Base-by-base conservation (phyloP, 2,329 filamentous ascomycete genomes). In the Trichoderma arundinaceum region DNA sequence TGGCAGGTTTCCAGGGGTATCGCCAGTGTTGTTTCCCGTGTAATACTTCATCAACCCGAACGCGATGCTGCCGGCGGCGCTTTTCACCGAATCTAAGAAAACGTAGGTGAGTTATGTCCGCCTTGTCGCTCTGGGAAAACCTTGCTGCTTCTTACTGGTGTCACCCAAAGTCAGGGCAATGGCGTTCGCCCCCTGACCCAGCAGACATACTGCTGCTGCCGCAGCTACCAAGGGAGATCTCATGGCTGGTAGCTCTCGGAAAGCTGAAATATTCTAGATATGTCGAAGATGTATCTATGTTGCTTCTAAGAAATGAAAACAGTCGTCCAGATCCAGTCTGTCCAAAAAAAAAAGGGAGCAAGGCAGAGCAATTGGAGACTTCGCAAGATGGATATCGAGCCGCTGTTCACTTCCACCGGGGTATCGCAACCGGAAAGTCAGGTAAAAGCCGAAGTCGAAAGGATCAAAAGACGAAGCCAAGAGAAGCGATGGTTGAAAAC, bases 1-100 rank as follows among this genome's bases (percentile, higher is more conserved):
- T 13, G 85, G 85, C 52, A 88, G 74, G 74, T 87, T 87, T 33
- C 85, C 85, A 2, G 86, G 82, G 0, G 78, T 78, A 69, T 87
- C 85, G 65, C 85, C 85, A 0, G 85, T 86, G 70, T 85, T 83
- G 75, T 87, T 87, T 65, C 85, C 85, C 0, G 81, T 82, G 69
- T 86, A 86, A 71, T 77, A 85, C 48, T 78, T 81, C 71, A 83
- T 76, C 59, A 84, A 68, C 22, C 80, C 81, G 62, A 75, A 82
- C 33, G 82, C 83, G 64, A 83, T 78, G 17, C 80, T 82, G 57
- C 75, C 74, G 2, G 83, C 82, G 1, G 81, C 81, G 8, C 77
- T 73, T 67, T 83, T 85, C 62, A 87, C 73, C 0, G 84, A 86
- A 54, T 77, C 84, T 86, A 43, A 7, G n/a, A n/a, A 44, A 43